These are phyloP conservation scores for Cicer yamashitae DNA, from an alignment of 306 rosid genomes.

Conservation along the genomic window DNA sequence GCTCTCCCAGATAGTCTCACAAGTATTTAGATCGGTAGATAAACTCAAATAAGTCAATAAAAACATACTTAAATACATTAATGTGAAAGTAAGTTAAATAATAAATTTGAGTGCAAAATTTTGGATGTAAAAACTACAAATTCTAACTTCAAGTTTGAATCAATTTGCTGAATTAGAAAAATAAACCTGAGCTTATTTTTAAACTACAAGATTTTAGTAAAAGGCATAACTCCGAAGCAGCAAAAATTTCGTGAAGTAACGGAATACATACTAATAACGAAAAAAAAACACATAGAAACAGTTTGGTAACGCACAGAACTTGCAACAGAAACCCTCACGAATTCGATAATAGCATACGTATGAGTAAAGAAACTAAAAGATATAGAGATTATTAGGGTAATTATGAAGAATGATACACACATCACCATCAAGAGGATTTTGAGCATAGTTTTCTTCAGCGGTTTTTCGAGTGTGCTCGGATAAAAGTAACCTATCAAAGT, in stretches of 20 bases:
- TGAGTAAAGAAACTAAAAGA: neutral
- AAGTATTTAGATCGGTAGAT: no score
- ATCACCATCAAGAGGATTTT: conserved; percentile 74
- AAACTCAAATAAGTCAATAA: no score
- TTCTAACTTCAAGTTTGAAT: neutral
- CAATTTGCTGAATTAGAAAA: neutral
- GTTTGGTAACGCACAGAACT: neutral
- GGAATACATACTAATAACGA: neutral
- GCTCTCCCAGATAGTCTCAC: no score
- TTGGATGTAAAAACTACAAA: neutral
- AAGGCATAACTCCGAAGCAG: conserved; percentile 10
- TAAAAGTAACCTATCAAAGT: conserved; percentile 59
- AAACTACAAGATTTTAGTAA: neutral
- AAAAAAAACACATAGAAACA: neutral
- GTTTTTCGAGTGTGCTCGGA: conserved; percentile 65
- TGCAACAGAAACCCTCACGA: conserved; percentile 5
- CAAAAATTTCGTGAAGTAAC: neutral
- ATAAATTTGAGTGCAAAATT: neutral
- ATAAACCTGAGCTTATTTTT: conserved; percentile 11
- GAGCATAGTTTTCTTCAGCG: conserved; percentile 65
- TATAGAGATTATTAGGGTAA: conserved; percentile 8
- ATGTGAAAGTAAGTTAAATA: neutral
- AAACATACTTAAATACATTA: neutral
- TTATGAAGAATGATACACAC: conserved; percentile 48
- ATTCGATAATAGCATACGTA: neutral